Percentiles rank a stretch among this genome's conserved stretches.
Conservation (phyloP, 257 asterid genomes). For the Salvia miltiorrhiza region DNA sequence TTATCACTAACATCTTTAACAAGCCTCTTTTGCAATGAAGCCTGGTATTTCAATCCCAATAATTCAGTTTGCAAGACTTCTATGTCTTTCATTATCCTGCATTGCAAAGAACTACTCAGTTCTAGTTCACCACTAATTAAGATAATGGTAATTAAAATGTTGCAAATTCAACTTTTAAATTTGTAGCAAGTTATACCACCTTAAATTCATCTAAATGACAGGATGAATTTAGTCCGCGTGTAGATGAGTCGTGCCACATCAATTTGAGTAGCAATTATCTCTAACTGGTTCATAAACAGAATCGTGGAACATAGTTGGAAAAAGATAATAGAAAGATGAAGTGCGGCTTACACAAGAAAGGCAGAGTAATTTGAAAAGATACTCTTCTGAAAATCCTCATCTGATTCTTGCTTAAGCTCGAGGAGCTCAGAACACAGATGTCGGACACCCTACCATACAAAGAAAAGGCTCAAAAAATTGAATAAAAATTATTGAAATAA, state of each 20-base stretch:
- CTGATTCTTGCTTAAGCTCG: conserved; percentile 70
- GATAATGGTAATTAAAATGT: too few relatives aligned
- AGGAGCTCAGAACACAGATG: conserved; percentile 79
- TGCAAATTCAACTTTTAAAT: too few relatives aligned
- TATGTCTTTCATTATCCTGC: conserved; percentile 64
- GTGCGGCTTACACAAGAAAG: conserved; percentile 65
- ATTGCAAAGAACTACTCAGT: background rate
- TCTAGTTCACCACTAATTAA: background rate
- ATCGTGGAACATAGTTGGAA: too few relatives aligned
- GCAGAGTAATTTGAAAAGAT: conserved; percentile 55
- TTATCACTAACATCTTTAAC: conserved; percentile 32
- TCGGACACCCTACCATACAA: conserved; percentile 52
- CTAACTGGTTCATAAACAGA: too few relatives aligned
- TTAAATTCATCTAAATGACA: too few relatives aligned
- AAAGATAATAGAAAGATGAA: too few relatives aligned
- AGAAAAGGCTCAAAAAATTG: background rate
- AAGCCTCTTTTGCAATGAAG: conserved; percentile 45
- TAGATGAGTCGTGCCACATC: too few relatives aligned
- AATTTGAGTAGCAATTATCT: too few relatives aligned
- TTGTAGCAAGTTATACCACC: too few relatives aligned
- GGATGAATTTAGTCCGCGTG: too few relatives aligned
- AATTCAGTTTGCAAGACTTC: conserved; percentile 46
- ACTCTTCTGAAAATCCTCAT: conserved; percentile 67
- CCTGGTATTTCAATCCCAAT: conserved; percentile 47
- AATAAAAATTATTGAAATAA: background rate